A percentile compares a stretch with the other conserved stretches of the same genome.
Evolutionary conservation across 2,329 filamentous ascomycete genomes (phyloP).

Genomic region (Balansia obtecta): DNA sequence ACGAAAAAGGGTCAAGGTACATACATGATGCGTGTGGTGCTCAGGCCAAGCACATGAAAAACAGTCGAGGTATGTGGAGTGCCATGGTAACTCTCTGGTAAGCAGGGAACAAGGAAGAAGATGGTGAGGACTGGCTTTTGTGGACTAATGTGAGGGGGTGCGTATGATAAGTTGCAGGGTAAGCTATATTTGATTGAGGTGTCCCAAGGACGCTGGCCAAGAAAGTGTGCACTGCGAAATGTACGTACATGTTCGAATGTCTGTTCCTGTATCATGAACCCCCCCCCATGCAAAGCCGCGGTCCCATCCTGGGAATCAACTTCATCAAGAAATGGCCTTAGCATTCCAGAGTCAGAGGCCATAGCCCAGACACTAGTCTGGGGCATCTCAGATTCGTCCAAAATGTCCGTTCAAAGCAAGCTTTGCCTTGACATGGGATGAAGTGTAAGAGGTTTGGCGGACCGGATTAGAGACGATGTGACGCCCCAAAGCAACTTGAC

Average conservation of each 20-base stretch:
- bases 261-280: not conserved
- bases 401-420: not conserved
- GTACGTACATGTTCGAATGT: not conserved
- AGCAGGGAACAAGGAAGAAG: conserved; percentile 6
- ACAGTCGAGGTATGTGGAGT: conserved; percentile 11
- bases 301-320: not conserved
- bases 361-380: not conserved
- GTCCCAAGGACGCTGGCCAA: not conserved
- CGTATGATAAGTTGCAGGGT: conserved; percentile 18
- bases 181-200: conserved; percentile 15
- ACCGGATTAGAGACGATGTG: not conserved
- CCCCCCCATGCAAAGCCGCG: not conserved
- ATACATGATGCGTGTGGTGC: conserved; percentile 2
- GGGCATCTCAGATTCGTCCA: not conserved
- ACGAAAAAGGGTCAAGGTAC: not conserved
- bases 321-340: not conserved
- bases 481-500: not conserved
- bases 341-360: not conserved
- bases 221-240: not conserved
- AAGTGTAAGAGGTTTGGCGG: conserved; percentile 3
- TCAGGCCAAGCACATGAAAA: conserved; percentile 2
- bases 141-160: conserved; percentile 7
- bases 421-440: conserved; percentile 2
- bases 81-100: not conserved
- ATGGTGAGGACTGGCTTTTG: conserved; percentile 5